phyloP scores from a whole-genome alignment of 1,139 yeast species.

The Pneumocystis jirovecii region DNA sequence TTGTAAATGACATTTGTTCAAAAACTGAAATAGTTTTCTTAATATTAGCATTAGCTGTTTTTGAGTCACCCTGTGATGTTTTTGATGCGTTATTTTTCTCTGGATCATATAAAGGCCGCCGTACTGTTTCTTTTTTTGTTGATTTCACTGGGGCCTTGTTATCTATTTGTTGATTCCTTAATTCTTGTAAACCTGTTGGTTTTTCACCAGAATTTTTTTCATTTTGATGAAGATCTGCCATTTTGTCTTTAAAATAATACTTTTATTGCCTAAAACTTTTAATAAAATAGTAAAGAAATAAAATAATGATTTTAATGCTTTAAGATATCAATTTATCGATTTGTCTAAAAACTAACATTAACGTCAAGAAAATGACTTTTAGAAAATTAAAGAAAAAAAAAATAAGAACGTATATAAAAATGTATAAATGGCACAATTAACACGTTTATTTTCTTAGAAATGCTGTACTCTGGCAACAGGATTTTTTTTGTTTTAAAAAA shows the following conservation, averaged over 20 bases:
- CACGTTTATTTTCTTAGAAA: not conserved
- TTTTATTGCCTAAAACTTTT: not conserved
- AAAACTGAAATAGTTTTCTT: not conserved
- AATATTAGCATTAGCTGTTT: not conserved
- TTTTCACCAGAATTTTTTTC: not conserved
- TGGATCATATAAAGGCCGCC: not conserved
- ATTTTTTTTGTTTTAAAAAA: not conserved
- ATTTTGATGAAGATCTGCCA: not conserved
- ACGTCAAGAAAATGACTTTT: no score
- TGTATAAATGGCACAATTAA: not conserved
- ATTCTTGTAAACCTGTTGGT: not conserved
- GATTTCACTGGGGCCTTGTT: not conserved
- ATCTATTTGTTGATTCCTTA: not conserved
- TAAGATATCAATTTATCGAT: not conserved
- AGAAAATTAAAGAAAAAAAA: no score
- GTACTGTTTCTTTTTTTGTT: not conserved
- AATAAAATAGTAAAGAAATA: no score
- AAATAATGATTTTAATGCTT: no score
- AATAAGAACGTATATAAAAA: no score
- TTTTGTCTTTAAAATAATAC: no score
- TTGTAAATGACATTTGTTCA: not conserved
- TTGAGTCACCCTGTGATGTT: not conserved
- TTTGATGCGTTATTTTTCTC: not conserved
- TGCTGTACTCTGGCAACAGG: not conserved
- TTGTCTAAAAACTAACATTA: no score